These are phyloP conservation scores for Spiromastix sp. DNA, from an alignment of 2,329 filamentous ascomycete genomes.

Conservation along the genomic window DNA sequence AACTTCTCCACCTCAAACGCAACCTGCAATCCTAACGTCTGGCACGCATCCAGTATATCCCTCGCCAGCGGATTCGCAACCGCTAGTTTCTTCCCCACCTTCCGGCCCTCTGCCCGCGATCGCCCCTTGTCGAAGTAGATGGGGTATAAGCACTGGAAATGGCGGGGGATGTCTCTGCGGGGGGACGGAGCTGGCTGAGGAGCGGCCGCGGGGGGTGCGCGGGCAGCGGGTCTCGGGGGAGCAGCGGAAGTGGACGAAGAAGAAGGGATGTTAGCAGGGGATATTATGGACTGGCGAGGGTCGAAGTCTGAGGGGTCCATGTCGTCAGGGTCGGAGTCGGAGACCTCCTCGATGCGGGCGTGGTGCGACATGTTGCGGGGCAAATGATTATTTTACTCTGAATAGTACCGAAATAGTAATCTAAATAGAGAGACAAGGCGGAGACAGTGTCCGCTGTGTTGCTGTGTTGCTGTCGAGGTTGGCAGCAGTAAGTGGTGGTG, in stretches of 20 bases:
- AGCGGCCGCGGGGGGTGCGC: constrained; percentile 19
- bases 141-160: constrained; percentile 85
- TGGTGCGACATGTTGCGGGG: constrained; percentile 56
- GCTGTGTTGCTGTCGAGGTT: too few relatives aligned
- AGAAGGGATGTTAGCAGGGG: constrained; percentile 25
- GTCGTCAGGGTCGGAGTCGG: constrained; percentile 83
- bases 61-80: constrained; percentile 78
- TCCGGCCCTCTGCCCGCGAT: constrained; percentile 63
- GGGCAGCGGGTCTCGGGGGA: constrained; percentile 36
- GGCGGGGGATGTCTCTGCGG: constrained; percentile 51
- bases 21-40: constrained; percentile 47
- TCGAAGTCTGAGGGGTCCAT: constrained; percentile 63
- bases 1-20: constrained; percentile 85
- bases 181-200: constrained; percentile 31
- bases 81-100: constrained; percentile 61
- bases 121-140: constrained; percentile 76
- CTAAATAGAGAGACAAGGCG: too few relatives aligned
- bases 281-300: constrained; percentile 29
- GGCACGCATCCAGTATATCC: constrained; percentile 80
- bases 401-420: too few relatives aligned
- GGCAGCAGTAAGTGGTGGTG: too few relatives aligned
- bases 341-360: constrained; percentile 85
- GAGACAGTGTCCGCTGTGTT: too few relatives aligned
- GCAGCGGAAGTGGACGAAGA: constrained; percentile 13
- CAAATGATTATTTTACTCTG: too few relatives aligned